Evolutionary conservation across 1,139 yeast genomes (phyloP), one percentile per base, ranked within the genome.

Genomic region (Entelexis paramagnoliae): DNA sequence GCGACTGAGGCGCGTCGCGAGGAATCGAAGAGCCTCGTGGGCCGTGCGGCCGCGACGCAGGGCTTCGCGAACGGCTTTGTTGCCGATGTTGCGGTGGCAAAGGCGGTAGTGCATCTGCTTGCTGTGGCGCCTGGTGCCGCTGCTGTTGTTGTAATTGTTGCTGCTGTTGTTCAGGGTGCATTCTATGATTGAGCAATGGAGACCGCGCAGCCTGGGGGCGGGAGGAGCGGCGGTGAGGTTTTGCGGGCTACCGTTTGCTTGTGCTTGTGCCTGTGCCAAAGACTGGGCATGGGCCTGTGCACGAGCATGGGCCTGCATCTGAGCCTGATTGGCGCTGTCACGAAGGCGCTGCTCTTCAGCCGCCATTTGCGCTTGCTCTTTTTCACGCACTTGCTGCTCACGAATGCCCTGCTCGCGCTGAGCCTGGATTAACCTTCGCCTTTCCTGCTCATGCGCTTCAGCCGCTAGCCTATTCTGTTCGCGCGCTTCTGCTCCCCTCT

Each of bases 201-300:
- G 54, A 51, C 13, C 40, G 36, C 2, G 52, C 51, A 4, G 54
- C 54, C 6, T 13, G 41, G 1, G 49, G 40, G 52, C 35, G 1
- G 54, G 54, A 4, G 54, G 52, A 6, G 51, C 51, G 5, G 54
- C 48, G 5, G 54, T 49, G 14, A 17, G 39, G 8, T 51, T 32
- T 14, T 36, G 43, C 6, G 43, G 3, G 22, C 29, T 48, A 4
- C 39, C 9, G n/a, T 4, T 13, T 10, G 35, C 9, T 24, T 35
- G 30, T 2, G 43, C 36, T 13, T 43, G 46, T 4, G 45, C 26
- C 24, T 40, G 36, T 3, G 36, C n/a, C n/a, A n/a, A n/a, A n/a
- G n/a, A n/a, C n/a, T n/a, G n/a, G n/a, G n/a, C n/a, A n/a, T n/a
- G n/a, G n/a, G n/a, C 14, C n/a, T 30, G 46, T 4, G 28, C 36